Conservation (phyloP, 1,284 basidiomycete species). For the Lignosus rhinocerotis region DNA sequence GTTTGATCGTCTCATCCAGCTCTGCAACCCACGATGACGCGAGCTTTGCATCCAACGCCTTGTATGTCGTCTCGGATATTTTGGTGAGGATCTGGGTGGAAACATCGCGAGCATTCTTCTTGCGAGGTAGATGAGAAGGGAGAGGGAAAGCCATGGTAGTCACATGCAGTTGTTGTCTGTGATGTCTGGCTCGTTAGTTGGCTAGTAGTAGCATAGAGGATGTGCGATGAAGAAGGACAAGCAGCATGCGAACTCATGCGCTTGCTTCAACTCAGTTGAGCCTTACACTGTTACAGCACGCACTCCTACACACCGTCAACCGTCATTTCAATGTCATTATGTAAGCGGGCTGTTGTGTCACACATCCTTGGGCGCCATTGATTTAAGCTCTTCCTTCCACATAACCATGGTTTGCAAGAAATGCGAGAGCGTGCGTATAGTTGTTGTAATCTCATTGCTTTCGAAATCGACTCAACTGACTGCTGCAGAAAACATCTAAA, state of each 20-base stretch:
- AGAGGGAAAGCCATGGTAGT: slow-evolving; percentile 66
- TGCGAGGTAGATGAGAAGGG: slow-evolving; percentile 67
- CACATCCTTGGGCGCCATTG: neutral
- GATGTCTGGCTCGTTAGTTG: neutral
- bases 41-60: slow-evolving; percentile 56
- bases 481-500: slow-evolving; percentile 73
- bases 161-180: neutral
- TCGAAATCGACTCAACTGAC: neutral
- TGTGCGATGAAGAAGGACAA: no score
- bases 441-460: neutral
- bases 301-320: no score
- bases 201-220: neutral
- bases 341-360: neutral
- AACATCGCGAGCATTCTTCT: slow-evolving; percentile 54
- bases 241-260: no score
- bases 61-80: slow-evolving; percentile 59
- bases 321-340: neutral
- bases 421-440: slow-evolving; percentile 61
- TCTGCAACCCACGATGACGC: slow-evolving; percentile 71
- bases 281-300: no score
- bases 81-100: slow-evolving; percentile 68
- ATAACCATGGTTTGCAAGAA: slow-evolving; percentile 71
- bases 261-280: no score
- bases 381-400: slow-evolving; percentile 12
- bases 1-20: slow-evolving; percentile 64